A percentile compares a stretch with the other conserved stretches of the same genome.
Evolutionary conservation across 2,329 filamentous ascomycete genomes (phyloP).

Genomic region (Colletotrichum abscissum): DNA sequence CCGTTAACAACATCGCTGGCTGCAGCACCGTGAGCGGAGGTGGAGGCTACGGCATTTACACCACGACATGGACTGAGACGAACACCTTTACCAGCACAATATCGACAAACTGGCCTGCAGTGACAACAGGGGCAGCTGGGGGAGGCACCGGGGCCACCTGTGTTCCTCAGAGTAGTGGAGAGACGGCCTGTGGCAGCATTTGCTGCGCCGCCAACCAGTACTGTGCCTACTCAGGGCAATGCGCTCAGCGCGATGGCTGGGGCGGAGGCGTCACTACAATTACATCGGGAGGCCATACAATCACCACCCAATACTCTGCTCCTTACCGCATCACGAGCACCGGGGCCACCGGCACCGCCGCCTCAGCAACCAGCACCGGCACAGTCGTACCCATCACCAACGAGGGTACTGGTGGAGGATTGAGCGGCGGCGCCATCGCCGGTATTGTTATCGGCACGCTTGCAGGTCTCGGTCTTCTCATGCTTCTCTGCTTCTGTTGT

Average conservation of each 20-base stretch:
- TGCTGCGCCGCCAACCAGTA: conserved; percentile 79
- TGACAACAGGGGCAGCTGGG: conserved; percentile 50
- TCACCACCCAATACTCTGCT: conserved; percentile 66
- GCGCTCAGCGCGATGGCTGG: conserved; percentile 56
- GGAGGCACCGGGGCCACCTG: conserved; percentile 54
- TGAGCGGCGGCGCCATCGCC: conserved; percentile 81
- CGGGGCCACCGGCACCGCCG: conserved; percentile 63
- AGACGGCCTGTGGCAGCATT: conserved; percentile 73
- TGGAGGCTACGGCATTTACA: conserved; percentile 52
- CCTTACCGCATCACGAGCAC: conserved; percentile 65
- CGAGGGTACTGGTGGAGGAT: conserved; percentile 52
- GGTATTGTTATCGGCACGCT: conserved; percentile 83
- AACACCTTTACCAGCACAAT: conserved; percentile 69
- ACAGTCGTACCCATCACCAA: conserved; percentile 52
- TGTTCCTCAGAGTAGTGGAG: conserved; percentile 59
- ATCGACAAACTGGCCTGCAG: conserved; percentile 59
- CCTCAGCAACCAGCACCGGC: conserved; percentile 65
- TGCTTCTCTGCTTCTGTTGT: conserved; percentile 81
- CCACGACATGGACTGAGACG: conserved; percentile 71
- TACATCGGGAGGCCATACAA: conserved; percentile 56
- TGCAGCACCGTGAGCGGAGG: conserved; percentile 54
- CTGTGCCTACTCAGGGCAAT: conserved; percentile 70
- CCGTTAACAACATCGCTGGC: conserved; percentile 60
- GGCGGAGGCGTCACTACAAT: conserved; percentile 51
- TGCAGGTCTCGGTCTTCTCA: conserved; percentile 73